Base-by-base conservation (phyloP, 371 early-diverging fungal genomes). In the Haplosporangium sp. region DNA sequence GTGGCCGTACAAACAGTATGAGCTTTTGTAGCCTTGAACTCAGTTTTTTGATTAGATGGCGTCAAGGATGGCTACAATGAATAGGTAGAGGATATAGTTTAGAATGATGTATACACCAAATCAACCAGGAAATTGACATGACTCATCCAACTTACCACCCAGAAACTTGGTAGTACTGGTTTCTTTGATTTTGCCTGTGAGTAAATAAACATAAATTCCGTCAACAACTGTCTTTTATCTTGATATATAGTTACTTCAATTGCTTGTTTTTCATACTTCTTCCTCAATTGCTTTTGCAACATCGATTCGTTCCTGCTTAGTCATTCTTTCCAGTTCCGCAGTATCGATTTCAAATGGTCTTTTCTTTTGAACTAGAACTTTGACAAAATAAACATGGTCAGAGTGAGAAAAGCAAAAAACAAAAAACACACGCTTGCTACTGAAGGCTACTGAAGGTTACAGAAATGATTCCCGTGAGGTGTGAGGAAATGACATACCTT, bases 1-100 rank as follows among this genome's bases (percentile, higher is more conserved):
- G 83, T 74, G n/a, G 93, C 96, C 19, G 88, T 88, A 74, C 96
- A 96, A 69, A 90, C 77, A 1, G 92, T 85, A 65, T 92, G 90
- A 1, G 83, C 72, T 63, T 92, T 92, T 11, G 88, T 82, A 2
- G 84, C 84, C 74, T 90, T 86, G 66, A 87, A 83, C n/a, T 83
- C 82, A 17, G 85, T 83, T 45, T 85, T 88, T 40, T 83, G 86
- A n/a, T 91, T 92, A 20, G 87, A 88, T 9, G 95, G 96, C 0
- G 94, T 94, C 61, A 93, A 72, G 1, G 93, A 88, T 8, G 96
- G 95, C 92, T 93, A 79, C 35, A 27, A 13, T 6, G 45, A 13
- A 19, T 20, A 45, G 20, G 5, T 17, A 48, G 17, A 48, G 42
- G 61, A 44, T 38, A 6, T 8, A 3, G 35, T 3, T 45, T 4